Conservation (phyloP, 371 early-diverging fungal genomes). For the Mucor racemosus region DNA sequence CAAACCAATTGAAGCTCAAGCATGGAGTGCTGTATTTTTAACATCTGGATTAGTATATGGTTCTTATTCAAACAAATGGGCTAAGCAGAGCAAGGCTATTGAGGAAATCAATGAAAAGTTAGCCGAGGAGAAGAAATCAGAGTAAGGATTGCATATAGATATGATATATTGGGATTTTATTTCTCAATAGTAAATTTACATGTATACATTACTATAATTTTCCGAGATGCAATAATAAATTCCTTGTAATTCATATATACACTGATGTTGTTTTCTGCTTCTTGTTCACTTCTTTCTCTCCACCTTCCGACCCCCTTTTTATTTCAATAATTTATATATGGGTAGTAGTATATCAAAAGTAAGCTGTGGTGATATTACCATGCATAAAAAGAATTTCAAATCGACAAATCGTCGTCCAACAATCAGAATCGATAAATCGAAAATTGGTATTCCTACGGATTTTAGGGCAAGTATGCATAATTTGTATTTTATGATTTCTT, state of each 20-base stretch:
- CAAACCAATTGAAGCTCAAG: conserved; percentile 35
- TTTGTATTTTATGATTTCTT: neutral
- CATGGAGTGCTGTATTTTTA: conserved; percentile 45
- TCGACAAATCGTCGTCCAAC: conserved; percentile 19
- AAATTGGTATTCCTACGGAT: conserved; percentile 39
- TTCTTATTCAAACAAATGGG: conserved; percentile 25
- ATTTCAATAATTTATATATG: conserved; percentile 19
- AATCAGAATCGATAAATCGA: conserved; percentile 31
- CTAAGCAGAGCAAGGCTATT: conserved; percentile 15
- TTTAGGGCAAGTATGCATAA: conserved; percentile 34
- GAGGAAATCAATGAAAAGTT: conserved; percentile 27
- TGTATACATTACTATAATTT: neutral
- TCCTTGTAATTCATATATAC: conserved; percentile 2
- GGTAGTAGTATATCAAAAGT: conserved; percentile 41
- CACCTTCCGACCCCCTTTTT: neutral
- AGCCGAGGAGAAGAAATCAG: conserved; percentile 9
- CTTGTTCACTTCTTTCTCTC: neutral
- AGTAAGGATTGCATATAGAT: neutral
- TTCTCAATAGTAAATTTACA: too few relatives aligned
- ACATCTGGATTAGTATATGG: conserved; percentile 37
- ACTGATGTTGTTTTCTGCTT: neutral
- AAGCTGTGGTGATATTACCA: conserved; percentile 25
- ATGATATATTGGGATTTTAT: too few relatives aligned
- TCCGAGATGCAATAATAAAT: conserved; percentile 1
- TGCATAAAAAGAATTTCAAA: conserved; percentile 20